Evolutionary conservation across 805 yeast species (phyloP).

Genomic region (Yarrowia sp.): DNA sequence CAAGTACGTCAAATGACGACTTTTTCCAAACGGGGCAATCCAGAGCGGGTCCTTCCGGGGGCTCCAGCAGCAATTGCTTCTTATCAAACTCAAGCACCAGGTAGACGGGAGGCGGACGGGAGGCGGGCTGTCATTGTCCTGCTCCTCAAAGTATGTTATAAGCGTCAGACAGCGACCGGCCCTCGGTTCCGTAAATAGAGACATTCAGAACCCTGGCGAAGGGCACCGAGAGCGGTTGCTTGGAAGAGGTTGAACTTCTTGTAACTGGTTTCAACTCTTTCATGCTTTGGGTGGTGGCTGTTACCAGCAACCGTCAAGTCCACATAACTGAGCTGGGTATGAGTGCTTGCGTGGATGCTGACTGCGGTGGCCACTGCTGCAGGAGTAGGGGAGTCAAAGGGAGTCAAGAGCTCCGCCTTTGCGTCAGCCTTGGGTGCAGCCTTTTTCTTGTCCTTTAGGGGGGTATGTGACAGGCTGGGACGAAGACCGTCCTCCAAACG

Average conservation of each 20-base stretch:
- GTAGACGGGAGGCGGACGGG: constrained; percentile 76
- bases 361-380: constrained; percentile 1
- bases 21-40: constrained; percentile 86
- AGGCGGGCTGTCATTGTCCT: constrained; percentile 50
- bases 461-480: constrained; percentile 24
- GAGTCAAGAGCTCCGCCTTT: not conserved
- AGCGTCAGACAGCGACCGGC: constrained; percentile 22
- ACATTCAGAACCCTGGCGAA: constrained; percentile 10
- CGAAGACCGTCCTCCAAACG: constrained; percentile 33
- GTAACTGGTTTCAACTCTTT: not conserved
- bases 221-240: not conserved
- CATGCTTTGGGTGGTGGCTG: not conserved
- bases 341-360: constrained; percentile 11
- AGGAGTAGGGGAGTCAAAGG: too few relatives aligned
- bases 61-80: constrained; percentile 88
- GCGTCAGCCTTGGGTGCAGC: too few relatives aligned
- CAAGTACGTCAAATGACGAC: constrained; percentile 89
- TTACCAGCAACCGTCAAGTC: not conserved
- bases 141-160: constrained; percentile 32
- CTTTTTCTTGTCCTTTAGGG: not conserved
- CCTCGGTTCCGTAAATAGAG: constrained; percentile 22
- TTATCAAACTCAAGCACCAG: constrained; percentile 94
- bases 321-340: not conserved
- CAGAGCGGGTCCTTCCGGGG: constrained; percentile 76
- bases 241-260: not conserved